A percentile compares a stretch with the other conserved stretches of the same genome.
Evolutionary conservation across 163 green algal species (phyloP).

Genomic region (Volvox carteri): DNA sequence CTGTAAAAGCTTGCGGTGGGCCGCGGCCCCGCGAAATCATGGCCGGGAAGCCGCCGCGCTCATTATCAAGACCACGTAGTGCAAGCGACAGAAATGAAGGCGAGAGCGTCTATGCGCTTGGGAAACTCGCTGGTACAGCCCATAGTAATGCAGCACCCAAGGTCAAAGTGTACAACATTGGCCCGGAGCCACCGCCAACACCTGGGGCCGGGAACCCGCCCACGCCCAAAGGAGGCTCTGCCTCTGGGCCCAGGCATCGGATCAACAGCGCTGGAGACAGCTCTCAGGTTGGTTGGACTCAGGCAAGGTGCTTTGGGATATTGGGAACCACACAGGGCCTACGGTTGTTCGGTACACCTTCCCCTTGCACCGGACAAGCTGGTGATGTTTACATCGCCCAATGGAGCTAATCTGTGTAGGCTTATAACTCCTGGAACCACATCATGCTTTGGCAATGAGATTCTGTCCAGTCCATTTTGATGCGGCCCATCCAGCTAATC

Average conservation of each 20-base stretch:
- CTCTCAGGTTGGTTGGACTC: constrained; percentile 63
- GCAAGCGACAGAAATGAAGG: not conserved
- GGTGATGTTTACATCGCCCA: too few species aligned
- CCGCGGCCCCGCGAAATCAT: constrained; percentile 16
- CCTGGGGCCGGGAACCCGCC: constrained; percentile 10
- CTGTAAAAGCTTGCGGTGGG: not conserved
- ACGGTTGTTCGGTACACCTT: too few species aligned
- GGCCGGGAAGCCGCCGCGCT: constrained; percentile 32
- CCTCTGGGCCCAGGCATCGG: constrained; percentile 25
- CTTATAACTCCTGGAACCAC: too few species aligned
- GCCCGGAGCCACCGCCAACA: constrained; percentile 28
- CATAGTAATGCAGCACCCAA: constrained; percentile 38
- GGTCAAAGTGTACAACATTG: constrained; percentile 62
- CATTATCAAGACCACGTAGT: constrained; percentile 15
- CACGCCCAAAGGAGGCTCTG: not conserved
- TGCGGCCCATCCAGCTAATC: too few species aligned
- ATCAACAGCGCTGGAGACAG: constrained; percentile 61
- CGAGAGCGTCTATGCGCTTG: constrained; percentile 59
- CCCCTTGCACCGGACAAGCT: too few species aligned
- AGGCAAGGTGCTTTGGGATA: too few species aligned
- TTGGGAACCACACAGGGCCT: too few species aligned
- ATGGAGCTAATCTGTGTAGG: too few species aligned
- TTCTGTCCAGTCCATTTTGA: too few species aligned
- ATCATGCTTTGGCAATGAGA: too few species aligned
- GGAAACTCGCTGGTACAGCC: not conserved